Conservation (phyloP, 176 grass and related monocot species). For the Sorghum bicolor region Sorghum_bicolor_NCBIv3 NC_012873.2:61711001-61711500, state of each 20-base stretch:
- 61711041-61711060: background rate
- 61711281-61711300: background rate
- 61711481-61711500: background rate
- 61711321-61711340: no score
- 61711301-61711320: background rate
- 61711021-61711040: background rate
- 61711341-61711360: background rate
- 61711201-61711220: background rate
- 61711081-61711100: no score
- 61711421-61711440: background rate
- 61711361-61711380: no score
- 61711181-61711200: background rate
- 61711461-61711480: background rate
- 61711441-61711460: background rate
- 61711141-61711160: background rate
- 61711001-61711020: background rate
- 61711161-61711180: background rate
- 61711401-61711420: background rate
- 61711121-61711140: background rate
- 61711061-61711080: background rate
- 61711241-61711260: background rate
- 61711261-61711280: background rate
- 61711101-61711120: background rate
- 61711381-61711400: background rate
- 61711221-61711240: background rate